Evolutionary conservation across 106 monocot genomes (phyloP).

Genomic region (Hemerocallis citrina): DNA sequence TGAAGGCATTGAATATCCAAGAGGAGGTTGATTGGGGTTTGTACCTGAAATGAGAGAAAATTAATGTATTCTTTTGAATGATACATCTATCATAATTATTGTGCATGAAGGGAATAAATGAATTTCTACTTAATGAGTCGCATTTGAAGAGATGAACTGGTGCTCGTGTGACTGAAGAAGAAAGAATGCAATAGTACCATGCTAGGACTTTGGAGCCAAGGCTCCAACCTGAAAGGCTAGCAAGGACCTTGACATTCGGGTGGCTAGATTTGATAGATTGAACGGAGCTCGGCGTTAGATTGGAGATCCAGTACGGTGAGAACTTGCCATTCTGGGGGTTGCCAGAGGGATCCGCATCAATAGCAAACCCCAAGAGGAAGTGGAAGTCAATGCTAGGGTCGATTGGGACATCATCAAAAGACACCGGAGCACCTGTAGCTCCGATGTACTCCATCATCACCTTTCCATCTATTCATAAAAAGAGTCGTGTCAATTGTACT

Average conservation of each 20-base stretch:
- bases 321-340: conserved; percentile 34
- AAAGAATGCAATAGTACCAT: too few relatives aligned
- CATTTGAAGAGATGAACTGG: too few relatives aligned
- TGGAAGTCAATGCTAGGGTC: conserved; percentile 32
- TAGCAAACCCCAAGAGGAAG: conserved; percentile 47
- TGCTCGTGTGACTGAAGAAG: too few relatives aligned
- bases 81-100: too few relatives aligned
- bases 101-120: too few relatives aligned
- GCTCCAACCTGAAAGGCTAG: conserved; percentile 40
- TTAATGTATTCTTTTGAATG: too few relatives aligned
- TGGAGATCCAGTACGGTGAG: conserved; percentile 25
- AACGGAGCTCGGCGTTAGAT: conserved; percentile 24
- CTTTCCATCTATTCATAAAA: conserved; percentile 38
- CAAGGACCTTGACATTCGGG: conserved; percentile 36
- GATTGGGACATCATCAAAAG: conserved; percentile 32
- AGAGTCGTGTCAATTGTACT: too few relatives aligned
- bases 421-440: conserved; percentile 11
- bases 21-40: conserved; percentile 10
- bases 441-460: conserved; percentile 55
- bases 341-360: conserved; percentile 21
- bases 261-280: conserved; percentile 16
- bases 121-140: too few relatives aligned
- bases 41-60: conserved; percentile 23
- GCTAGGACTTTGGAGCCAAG: conserved; percentile 15
- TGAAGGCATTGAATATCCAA: conserved; percentile 28